A percentile compares a stretch with the other conserved stretches of the same genome.
Conservation (phyloP, 345 rosid species). For the Aegle marmelos region DNA sequence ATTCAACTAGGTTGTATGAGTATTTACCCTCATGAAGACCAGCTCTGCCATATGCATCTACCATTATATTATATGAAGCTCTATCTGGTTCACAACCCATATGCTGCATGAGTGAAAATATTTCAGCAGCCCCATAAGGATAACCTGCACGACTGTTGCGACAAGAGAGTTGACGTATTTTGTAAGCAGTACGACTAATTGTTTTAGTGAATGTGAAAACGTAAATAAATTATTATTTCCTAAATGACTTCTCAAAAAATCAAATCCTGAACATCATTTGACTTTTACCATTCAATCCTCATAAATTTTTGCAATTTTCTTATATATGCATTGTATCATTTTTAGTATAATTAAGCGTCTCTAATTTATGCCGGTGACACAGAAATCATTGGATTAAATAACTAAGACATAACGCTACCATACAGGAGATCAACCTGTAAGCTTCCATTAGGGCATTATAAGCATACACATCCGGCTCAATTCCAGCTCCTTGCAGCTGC, state of each 20-base stretch:
- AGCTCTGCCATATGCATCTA: slow-evolving; percentile 88
- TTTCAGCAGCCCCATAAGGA: slow-evolving; percentile 89
- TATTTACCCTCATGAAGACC: slow-evolving; percentile 72
- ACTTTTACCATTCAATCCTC: not conserved
- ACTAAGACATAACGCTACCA: not conserved
- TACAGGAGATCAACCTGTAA: slow-evolving; percentile 51
- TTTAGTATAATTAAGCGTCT: not conserved
- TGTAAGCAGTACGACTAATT: no score
- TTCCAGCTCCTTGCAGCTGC: slow-evolving; percentile 83
- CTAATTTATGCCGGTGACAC: not conserved
- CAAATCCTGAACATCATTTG: not conserved
- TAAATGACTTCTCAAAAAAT: not conserved
- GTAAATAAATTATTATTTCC: not conserved
- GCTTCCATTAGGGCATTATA: slow-evolving; percentile 96
- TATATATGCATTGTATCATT: not conserved
- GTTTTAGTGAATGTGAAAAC: not conserved
- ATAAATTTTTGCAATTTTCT: not conserved
- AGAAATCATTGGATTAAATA: no score
- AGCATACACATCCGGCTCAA: slow-evolving; percentile 84
- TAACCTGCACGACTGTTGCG: slow-evolving; percentile 80
- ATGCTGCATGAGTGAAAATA: slow-evolving; percentile 91
- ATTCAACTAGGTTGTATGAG: not conserved
- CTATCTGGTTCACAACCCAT: slow-evolving; percentile 94
- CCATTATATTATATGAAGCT: slow-evolving; percentile 93
- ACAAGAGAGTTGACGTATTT: slow-evolving; percentile 7